These are phyloP conservation scores for Monilinia aucupariae DNA, from an alignment of 2,329 filamentous ascomycete species.

Conservation along the genomic window DNA sequence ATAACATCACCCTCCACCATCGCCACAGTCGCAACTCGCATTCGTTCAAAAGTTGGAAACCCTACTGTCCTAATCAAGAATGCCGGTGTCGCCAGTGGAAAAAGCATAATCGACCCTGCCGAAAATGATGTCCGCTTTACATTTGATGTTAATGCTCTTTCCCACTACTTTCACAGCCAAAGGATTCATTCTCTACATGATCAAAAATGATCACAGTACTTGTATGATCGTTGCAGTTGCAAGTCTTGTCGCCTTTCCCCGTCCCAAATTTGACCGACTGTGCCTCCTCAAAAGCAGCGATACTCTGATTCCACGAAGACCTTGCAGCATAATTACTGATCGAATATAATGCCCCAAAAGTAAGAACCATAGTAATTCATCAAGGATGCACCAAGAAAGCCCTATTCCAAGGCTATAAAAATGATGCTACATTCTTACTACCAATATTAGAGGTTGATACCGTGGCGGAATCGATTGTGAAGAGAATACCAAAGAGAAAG, in stretches of 20 bases:
- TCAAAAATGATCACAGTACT: constrained; percentile 59
- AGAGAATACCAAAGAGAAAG: constrained; percentile 52
- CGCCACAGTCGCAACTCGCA: constrained; percentile 44
- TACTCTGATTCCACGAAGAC: constrained; percentile 63
- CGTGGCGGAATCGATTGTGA: constrained; percentile 58
- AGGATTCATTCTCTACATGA: constrained; percentile 63
- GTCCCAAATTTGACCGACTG: constrained; percentile 65
- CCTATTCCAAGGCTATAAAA: constrained; percentile 53
- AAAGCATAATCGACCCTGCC: constrained; percentile 53
- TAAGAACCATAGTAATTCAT: constrained; percentile 62
- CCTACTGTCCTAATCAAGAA: constrained; percentile 71
- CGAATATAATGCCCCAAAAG: constrained; percentile 55
- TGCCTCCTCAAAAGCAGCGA: constrained; percentile 59
- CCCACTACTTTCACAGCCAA: constrained; percentile 63
- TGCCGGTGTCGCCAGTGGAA: constrained; percentile 58
- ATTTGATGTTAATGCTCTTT: constrained; percentile 65
- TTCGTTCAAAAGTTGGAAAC: constrained; percentile 53
- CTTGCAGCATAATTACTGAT: constrained; percentile 53
- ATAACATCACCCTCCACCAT: constrained; percentile 55
- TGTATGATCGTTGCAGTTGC: constrained; percentile 69
- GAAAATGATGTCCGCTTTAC: constrained; percentile 58
- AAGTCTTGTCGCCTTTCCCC: constrained; percentile 54
- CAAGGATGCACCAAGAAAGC: constrained; percentile 57
- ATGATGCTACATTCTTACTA: constrained; percentile 46
- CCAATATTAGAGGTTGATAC: constrained; percentile 54